phyloP scores from a whole-genome alignment of 805 yeast genomes.

The Isabelozyma gotoi region DNA sequence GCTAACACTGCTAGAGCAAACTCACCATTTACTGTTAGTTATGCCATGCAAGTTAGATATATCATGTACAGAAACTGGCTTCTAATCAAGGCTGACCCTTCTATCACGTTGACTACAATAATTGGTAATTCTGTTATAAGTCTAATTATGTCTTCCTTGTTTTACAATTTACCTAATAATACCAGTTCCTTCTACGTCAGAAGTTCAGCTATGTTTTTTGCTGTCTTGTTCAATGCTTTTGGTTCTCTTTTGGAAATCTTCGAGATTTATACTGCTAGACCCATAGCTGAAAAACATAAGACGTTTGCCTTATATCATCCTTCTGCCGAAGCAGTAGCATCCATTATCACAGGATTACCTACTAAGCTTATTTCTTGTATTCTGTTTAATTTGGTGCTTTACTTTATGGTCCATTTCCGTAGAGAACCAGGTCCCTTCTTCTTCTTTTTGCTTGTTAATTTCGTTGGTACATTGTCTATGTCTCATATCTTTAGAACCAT shows the following conservation, averaged over 20 bases:
- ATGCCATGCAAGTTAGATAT: conserved; percentile 50
- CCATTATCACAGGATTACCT: conserved; percentile 58
- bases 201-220: conserved; percentile 67
- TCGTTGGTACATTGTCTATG: conserved; percentile 49
- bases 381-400: conserved; percentile 49
- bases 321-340: conserved; percentile 63
- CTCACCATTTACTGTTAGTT: conserved; percentile 24
- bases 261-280: conserved; percentile 53
- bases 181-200: conserved; percentile 54
- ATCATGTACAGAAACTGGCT: conserved; percentile 46
- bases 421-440: conserved; percentile 55
- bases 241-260: conserved; percentile 59
- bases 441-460: conserved; percentile 46
- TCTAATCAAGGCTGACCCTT: conserved; percentile 51
- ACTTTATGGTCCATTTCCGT: conserved; percentile 54
- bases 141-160: conserved; percentile 55
- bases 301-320: conserved; percentile 59
- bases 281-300: conserved; percentile 59
- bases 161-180: conserved; percentile 45
- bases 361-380: conserved; percentile 44
- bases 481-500: conserved; percentile 55
- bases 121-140: conserved; percentile 53
- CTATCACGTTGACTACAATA: conserved; percentile 42
- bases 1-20: conserved; percentile 9
- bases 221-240: conserved; percentile 61